Conservation (phyloP, 2,329 filamentous ascomycete species). For the Mariannaea elegans region DNA sequence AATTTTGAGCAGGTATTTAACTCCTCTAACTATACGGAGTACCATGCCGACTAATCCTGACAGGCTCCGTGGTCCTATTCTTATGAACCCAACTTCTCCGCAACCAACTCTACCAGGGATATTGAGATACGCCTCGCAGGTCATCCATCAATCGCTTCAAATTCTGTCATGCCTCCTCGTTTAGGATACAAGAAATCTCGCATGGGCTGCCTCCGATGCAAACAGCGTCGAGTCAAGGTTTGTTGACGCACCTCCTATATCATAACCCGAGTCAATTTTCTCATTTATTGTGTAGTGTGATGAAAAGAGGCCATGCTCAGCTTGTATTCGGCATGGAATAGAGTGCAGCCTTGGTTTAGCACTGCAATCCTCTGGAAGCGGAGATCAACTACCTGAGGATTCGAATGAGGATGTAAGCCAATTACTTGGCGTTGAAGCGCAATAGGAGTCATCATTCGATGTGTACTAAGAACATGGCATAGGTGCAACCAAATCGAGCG, state of each 20-base stretch:
- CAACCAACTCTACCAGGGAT: too few relatives aligned
- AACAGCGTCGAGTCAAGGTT: slow-evolving; percentile 10
- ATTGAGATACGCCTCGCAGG: not conserved
- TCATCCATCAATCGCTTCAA: not conserved
- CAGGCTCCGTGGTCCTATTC: too few relatives aligned
- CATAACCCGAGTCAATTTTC: not conserved
- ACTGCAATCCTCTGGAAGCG: not conserved
- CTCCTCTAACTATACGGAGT: too few relatives aligned
- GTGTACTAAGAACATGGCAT: not conserved
- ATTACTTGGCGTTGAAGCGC: not conserved
- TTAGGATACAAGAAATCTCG: slow-evolving; percentile 1
- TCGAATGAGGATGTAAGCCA: not conserved
- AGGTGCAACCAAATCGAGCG: not conserved
- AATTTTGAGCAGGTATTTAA: too few relatives aligned
- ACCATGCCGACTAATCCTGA: too few relatives aligned
- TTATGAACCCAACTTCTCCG: too few relatives aligned
- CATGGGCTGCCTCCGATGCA: not conserved
- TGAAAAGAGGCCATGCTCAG: not conserved
- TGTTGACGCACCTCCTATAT: not conserved
- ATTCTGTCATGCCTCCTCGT: not conserved
- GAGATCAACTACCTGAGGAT: not conserved
- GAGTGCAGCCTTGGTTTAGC: not conserved
- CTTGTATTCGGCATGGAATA: not conserved
- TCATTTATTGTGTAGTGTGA: not conserved
- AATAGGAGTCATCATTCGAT: not conserved